Conservation (phyloP, 805 yeast genomes). For the Starmerella sp. region DNA sequence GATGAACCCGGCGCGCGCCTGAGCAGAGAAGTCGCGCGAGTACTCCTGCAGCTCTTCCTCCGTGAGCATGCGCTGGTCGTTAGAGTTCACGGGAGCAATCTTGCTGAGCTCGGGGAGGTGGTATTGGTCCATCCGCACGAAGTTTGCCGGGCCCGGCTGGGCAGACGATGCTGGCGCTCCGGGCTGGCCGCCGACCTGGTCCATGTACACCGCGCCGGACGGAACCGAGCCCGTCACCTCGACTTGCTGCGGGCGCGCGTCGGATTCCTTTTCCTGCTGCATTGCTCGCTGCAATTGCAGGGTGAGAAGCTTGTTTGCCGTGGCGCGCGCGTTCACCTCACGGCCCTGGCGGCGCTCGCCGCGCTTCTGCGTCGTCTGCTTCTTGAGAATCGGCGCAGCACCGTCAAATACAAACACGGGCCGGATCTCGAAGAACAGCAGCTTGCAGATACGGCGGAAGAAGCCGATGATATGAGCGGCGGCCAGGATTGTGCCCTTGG, state of each 20-base stretch:
- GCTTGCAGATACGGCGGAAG: slow-evolving; percentile 82
- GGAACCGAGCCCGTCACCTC: not conserved
- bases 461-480: slow-evolving; percentile 92
- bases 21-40: slow-evolving; percentile 44
- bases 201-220: not conserved
- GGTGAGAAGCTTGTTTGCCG: slow-evolving; percentile 74
- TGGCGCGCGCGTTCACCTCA: slow-evolving; percentile 52
- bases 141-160: slow-evolving; percentile 22
- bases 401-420: slow-evolving; percentile 81
- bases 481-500: slow-evolving; percentile 62
- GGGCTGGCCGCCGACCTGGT: slow-evolving; percentile 17
- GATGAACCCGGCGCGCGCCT: slow-evolving; percentile 35
- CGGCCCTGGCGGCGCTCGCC: slow-evolving; percentile 65
- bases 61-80: slow-evolving; percentile 65
- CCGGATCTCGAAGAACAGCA: slow-evolving; percentile 68
- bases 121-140: slow-evolving; percentile 64
- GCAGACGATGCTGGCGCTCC: slow-evolving; percentile 10
- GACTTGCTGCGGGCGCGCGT: not conserved
- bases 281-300: slow-evolving; percentile 53
- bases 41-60: slow-evolving; percentile 59
- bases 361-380: slow-evolving; percentile 63
- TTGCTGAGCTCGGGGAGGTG: slow-evolving; percentile 60
- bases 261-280: not conserved
- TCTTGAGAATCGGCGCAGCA: slow-evolving; percentile 50
- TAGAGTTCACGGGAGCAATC: slow-evolving; percentile 32